A percentile compares a stretch with the other conserved stretches of the same genome.
Evolutionary conservation across 768 basidiomycete species (phyloP).

Genomic region (Lentinula raphanica): DNA sequence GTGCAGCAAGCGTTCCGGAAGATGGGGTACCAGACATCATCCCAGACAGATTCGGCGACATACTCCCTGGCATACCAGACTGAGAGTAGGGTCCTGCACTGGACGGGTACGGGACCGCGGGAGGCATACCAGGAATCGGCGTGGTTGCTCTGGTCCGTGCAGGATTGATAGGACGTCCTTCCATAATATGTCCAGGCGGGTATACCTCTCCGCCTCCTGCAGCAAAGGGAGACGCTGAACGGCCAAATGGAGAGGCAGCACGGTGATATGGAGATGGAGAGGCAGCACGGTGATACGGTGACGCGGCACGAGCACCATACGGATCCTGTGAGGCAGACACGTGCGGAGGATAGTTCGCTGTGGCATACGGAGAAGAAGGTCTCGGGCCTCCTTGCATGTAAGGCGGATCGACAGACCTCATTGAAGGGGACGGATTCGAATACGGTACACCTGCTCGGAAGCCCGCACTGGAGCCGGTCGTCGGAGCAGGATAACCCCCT

Average conservation of each 20-base stretch:
- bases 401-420: conserved; percentile 39
- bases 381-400: conserved; percentile 20
- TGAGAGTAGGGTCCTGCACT: conserved; percentile 13
- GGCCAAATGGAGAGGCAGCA: conserved; percentile 1
- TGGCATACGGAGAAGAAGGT: conserved; percentile 26
- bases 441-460: conserved; percentile 25
- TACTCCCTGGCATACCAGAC: neutral
- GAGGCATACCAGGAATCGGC: conserved; percentile 26
- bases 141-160: conserved; percentile 30
- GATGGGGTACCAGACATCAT: conserved; percentile 2
- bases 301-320: conserved; percentile 19
- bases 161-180: conserved; percentile 42
- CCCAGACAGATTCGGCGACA: neutral
- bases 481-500: conserved; percentile 21
- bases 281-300: conserved; percentile 1
- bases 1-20: conserved; percentile 43
- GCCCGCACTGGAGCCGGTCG: neutral
- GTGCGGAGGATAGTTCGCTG: conserved; percentile 30
- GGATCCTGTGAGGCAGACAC: conserved; percentile 18
- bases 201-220: conserved; percentile 34
- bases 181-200: conserved; percentile 52
- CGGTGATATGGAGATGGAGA: conserved; percentile 4
- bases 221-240: conserved; percentile 1
- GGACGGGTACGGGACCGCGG: neutral
- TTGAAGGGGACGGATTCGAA: conserved; percentile 41